Conservation (phyloP, 768 basidiomycete species). For the Ramaria rubella region DNA sequence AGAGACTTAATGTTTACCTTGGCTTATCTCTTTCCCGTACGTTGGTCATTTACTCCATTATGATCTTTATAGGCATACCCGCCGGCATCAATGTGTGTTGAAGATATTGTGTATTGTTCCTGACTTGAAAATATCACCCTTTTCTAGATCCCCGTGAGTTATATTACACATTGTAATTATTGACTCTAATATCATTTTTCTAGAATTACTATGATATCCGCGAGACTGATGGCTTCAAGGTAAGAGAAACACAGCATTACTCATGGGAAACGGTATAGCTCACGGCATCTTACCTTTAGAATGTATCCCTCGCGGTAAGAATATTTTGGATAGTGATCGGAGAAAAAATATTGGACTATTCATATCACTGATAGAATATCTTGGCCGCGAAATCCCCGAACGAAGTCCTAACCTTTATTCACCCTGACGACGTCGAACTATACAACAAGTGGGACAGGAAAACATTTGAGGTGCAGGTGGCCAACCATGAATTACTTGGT, state of each 20-base stretch:
- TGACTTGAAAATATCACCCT: slow-evolving; percentile 5
- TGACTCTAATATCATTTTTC: background rate
- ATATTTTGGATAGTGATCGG: background rate
- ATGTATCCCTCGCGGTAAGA: slow-evolving; percentile 73
- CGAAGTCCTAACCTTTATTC: slow-evolving; percentile 76
- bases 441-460: slow-evolving; percentile 74
- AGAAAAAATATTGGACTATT: background rate
- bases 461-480: slow-evolving; percentile 84
- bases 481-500: slow-evolving; percentile 83
- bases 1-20: background rate
- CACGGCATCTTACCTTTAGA: slow-evolving; percentile 28
- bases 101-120: slow-evolving; percentile 7
- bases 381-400: slow-evolving; percentile 82
- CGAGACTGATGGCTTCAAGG: slow-evolving; percentile 74
- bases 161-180: background rate
- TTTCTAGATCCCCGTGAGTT: slow-evolving; percentile 52
- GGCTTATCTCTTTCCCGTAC: background rate
- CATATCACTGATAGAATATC: slow-evolving; percentile 50
- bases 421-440: slow-evolving; percentile 65
- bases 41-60: slow-evolving; percentile 2
- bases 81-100: slow-evolving; percentile 71
- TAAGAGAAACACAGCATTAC: slow-evolving; percentile 6
- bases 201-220: slow-evolving; percentile 82
- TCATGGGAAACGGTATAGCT: background rate
- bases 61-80: slow-evolving; percentile 54